Conservation (phyloP, 2,329 filamentous ascomycete genomes). For the Fusarium protoensiforme region DNA sequence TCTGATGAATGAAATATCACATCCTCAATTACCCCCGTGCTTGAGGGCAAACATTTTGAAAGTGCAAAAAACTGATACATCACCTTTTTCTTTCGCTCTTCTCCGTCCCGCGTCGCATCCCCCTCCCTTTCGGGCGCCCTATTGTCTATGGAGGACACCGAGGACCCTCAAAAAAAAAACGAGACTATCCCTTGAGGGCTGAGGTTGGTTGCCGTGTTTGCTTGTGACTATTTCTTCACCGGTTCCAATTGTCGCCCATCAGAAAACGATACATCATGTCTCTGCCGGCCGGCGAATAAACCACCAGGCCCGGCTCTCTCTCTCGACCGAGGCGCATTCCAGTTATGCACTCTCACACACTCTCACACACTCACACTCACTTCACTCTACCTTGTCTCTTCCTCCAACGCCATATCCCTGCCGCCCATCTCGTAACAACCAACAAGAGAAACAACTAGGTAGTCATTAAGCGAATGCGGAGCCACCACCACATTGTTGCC, state of each 20-base stretch:
- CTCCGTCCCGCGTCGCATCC: conserved; percentile 14
- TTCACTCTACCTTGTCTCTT: neutral
- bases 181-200: neutral
- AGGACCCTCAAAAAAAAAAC: neutral
- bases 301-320: neutral
- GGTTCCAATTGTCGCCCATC: conserved; percentile 5
- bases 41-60: neutral
- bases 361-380: neutral
- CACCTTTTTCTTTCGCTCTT: conserved; percentile 22
- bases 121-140: conserved; percentile 3
- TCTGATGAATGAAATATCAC: neutral
- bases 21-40: neutral
- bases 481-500: neutral
- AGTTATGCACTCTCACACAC: neutral
- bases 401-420: neutral
- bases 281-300: conserved; percentile 13
- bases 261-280: conserved; percentile 33
- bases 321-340: conserved; percentile 1
- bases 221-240: conserved; percentile 9
- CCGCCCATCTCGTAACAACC: neutral
- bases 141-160: neutral
- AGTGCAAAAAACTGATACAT: conserved; percentile 30
- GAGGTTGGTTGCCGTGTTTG: neutral
- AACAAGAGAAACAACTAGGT: neutral
- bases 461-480: neutral